phyloP scores from a whole-genome alignment of 2,329 filamentous ascomycete species.

The Epichloe bromicola region DNA sequence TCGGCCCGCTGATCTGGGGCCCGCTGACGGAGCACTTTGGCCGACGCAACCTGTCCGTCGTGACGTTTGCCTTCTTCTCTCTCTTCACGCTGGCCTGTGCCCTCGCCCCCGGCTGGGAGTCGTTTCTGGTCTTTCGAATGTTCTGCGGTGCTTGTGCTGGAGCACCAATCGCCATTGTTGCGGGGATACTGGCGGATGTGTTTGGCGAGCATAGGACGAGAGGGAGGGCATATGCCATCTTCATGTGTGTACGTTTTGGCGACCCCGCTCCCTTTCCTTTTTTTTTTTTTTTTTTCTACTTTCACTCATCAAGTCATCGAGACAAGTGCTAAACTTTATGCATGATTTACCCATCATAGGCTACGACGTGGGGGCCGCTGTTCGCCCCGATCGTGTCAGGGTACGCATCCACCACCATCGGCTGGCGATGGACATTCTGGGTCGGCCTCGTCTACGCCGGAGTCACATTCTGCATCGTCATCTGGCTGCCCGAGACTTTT shows the following conservation, averaged over 20 bases:
- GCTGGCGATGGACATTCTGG: slow-evolving; percentile 62
- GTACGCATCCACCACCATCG: slow-evolving; percentile 42
- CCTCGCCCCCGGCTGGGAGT: slow-evolving; percentile 33
- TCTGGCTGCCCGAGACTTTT: slow-evolving; percentile 53
- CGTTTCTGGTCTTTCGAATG: slow-evolving; percentile 42
- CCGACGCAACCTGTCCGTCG: slow-evolving; percentile 29
- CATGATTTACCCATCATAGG: slow-evolving; percentile 18
- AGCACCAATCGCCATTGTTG: slow-evolving; percentile 45
- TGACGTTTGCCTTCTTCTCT: slow-evolving; percentile 31
- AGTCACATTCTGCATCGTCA: slow-evolving; percentile 41
- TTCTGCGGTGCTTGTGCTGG: slow-evolving; percentile 37
- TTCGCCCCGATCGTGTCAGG: slow-evolving; percentile 53
- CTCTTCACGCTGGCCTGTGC: slow-evolving; percentile 40
- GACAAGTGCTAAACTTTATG: too few species aligned
- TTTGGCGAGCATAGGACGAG: slow-evolving; percentile 36
- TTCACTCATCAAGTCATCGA: too few species aligned
- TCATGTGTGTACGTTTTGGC: slow-evolving; percentile 39
- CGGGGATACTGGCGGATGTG: slow-evolving; percentile 50
- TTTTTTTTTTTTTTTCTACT: too few species aligned
- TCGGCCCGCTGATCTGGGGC: slow-evolving; percentile 48
- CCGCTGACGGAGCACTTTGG: slow-evolving; percentile 53
- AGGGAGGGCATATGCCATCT: slow-evolving; percentile 48
- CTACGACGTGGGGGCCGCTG: slow-evolving; percentile 52
- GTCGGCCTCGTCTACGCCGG: slow-evolving; percentile 57
- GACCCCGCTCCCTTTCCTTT: too few species aligned